These are phyloP conservation scores for Chamaecrista fasciculata DNA, from an alignment of 306 rosid species.

Conservation along the genomic window DNA sequence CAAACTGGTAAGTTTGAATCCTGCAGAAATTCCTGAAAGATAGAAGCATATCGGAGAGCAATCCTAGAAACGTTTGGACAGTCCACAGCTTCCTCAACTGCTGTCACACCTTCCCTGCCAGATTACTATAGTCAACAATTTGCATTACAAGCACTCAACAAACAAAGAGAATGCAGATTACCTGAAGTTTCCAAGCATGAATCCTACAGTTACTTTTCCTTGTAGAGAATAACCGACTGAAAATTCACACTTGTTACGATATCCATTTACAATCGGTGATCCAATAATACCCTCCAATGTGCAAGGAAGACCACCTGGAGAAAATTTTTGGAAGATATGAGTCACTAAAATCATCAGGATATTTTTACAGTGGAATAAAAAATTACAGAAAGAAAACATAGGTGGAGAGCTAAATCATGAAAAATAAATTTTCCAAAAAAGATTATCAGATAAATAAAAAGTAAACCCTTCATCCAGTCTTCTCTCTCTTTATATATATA, in stretches of 20 bases:
- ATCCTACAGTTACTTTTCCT: slow-evolving; percentile 86
- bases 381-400: not conserved
- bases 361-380: slow-evolving; percentile 16
- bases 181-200: slow-evolving; percentile 97
- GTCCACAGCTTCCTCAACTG: slow-evolving; percentile 85
- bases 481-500: no score
- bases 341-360: slow-evolving; percentile 11
- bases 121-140: slow-evolving; percentile 34
- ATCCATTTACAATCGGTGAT: slow-evolving; percentile 84
- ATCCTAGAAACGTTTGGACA: slow-evolving; percentile 84
- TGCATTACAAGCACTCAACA: slow-evolving; percentile 23
- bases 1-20: slow-evolving; percentile 73
- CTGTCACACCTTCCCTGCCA: slow-evolving; percentile 95
- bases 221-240: slow-evolving; percentile 84
- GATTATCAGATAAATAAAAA: slow-evolving; percentile 5
- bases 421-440: slow-evolving; percentile 18
- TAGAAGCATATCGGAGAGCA: slow-evolving; percentile 74
- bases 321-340: slow-evolving; percentile 20
- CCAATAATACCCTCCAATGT: slow-evolving; percentile 75
- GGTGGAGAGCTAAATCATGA: not conserved
- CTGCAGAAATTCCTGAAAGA: slow-evolving; percentile 87
- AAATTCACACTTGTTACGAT: slow-evolving; percentile 94
- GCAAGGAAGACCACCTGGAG: slow-evolving; percentile 92
- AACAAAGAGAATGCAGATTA: slow-evolving; percentile 35
- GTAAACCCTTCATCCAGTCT: slow-evolving; percentile 6